phyloP scores from a whole-genome alignment of 2,329 filamentous ascomycete genomes.

The Colletotrichum truncatum region DNA sequence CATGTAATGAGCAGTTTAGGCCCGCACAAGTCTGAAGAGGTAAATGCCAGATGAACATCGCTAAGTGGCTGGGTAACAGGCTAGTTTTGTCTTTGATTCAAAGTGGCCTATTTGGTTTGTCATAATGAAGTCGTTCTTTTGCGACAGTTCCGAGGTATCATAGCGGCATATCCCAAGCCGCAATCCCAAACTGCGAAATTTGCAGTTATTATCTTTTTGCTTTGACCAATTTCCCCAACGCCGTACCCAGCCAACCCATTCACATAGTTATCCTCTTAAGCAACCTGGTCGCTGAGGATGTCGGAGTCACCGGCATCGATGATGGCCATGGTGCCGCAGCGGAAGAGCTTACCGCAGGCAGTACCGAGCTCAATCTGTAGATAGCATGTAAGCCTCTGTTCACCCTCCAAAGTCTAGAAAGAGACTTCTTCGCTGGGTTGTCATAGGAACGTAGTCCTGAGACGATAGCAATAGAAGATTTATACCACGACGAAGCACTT shows the following conservation, averaged over 20 bases:
- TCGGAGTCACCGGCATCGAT: slow-evolving; percentile 98
- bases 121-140: slow-evolving; percentile 15
- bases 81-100: slow-evolving; percentile 26
- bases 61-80: slow-evolving; percentile 28
- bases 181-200: slow-evolving; percentile 15
- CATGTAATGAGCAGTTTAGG: background rate
- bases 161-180: slow-evolving; percentile 22
- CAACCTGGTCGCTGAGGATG: slow-evolving; percentile 83
- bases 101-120: slow-evolving; percentile 23
- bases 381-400: slow-evolving; percentile 64
- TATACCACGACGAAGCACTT: slow-evolving; percentile 30
- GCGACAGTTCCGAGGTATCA: slow-evolving; percentile 23
- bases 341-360: slow-evolving; percentile 98
- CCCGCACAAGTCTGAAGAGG: background rate
- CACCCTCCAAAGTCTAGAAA: slow-evolving; percentile 86
- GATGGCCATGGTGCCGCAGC: slow-evolving; percentile 96
- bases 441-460: slow-evolving; percentile 44
- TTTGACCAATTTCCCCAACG: slow-evolving; percentile 49
- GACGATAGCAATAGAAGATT: slow-evolving; percentile 39
- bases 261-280: slow-evolving; percentile 54
- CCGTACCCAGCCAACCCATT: slow-evolving; percentile 40
- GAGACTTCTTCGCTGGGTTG: slow-evolving; percentile 93
- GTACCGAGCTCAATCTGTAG: slow-evolving; percentile 95
- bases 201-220: slow-evolving; percentile 20
- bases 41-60: background rate